Evolutionary conservation across 768 basidiomycete genomes (phyloP), one percentile per base, ranked within the genome.

Genomic region (Hericium rajendrae): DNA sequence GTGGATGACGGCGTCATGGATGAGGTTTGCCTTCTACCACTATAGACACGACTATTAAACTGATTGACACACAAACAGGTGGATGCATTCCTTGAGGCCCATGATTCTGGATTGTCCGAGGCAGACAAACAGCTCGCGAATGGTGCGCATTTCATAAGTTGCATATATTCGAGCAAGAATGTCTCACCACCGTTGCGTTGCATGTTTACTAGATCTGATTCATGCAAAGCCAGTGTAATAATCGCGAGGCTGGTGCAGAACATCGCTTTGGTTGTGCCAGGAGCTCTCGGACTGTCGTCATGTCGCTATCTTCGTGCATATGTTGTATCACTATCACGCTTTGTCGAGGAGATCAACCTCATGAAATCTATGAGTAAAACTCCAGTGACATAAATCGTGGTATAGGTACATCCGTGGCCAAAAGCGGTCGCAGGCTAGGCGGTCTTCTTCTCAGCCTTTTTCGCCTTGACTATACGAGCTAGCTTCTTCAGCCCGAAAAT

Each of bases 31-130:
- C 48, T 41, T 55, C 37, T 48, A 49, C 48, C 13, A 20, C 10
- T 46, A 8, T 38, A 22, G 5, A 6, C 22, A 11, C 38, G 28
- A 13, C 37, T 37, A 20, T 53, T 40, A 2, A 10, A 38, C 32
- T 56, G 13, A 26, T 0, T 2, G 26, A 54, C 26, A 32, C 26
- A 40, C 9, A 15, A 32, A 18, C 62, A 88, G 85, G 90, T 94
- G 55, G 93, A 95, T 66, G 93, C 92, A 0, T 95, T 95, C 79
- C 75, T 97, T 48, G 93, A 97, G 66, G 94, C 91, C 2, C 90
- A 97, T 68, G 94, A 92, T 71, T 84, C 87, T 6, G 89, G 90
- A 16, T 73, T 92, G 54, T 83, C 85, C 3, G 86, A 88, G 58
- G 88, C 83, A 3, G 88, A 93, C 65, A 83, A 86, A 68, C 80